Evolutionary conservation across 2,329 filamentous ascomycete species (phyloP).

Genomic region (Colletotrichum musae): DNA sequence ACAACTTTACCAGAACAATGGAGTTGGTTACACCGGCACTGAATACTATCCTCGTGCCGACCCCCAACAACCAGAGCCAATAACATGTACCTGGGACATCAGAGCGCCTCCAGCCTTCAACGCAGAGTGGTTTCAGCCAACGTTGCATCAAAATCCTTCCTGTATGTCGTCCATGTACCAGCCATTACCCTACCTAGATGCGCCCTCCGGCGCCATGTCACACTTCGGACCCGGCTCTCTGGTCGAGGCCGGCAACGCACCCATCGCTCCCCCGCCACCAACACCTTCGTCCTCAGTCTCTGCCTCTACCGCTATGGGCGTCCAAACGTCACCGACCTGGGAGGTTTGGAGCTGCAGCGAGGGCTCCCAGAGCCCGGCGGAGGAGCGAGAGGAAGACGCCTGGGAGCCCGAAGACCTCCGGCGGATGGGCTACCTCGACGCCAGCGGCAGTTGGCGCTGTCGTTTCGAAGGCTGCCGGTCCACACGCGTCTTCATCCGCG

Average conservation of each 20-base stretch:
- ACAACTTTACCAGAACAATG: neutral
- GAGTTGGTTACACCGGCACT: no score
- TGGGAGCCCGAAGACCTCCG: conserved; percentile 29
- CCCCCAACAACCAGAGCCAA: neutral
- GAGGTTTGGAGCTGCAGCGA: conserved; percentile 9
- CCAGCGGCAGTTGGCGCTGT: conserved; percentile 30
- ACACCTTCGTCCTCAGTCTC: neutral
- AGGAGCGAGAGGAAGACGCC: conserved; percentile 16
- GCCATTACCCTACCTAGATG: conserved; percentile 11
- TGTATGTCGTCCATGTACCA: conserved; percentile 5
- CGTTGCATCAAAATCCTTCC: conserved; percentile 11
- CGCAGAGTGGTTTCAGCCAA: conserved; percentile 18
- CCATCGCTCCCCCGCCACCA: neutral
- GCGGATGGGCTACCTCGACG: conserved; percentile 32
- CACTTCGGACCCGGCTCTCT: conserved; percentile 15
- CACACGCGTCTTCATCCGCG: conserved; percentile 15
- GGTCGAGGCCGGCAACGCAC: conserved; percentile 6
- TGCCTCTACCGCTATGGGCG: neutral
- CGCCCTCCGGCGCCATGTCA: neutral
- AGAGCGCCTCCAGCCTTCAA: neutral
- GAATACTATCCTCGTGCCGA: neutral
- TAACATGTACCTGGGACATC: neutral
- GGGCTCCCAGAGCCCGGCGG: conserved; percentile 8
- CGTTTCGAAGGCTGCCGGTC: conserved; percentile 17
- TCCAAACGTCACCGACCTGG: conserved; percentile 1